Base-by-base conservation (phyloP, 129 eudicot genomes). In the Escallonia herrerae region DNA sequence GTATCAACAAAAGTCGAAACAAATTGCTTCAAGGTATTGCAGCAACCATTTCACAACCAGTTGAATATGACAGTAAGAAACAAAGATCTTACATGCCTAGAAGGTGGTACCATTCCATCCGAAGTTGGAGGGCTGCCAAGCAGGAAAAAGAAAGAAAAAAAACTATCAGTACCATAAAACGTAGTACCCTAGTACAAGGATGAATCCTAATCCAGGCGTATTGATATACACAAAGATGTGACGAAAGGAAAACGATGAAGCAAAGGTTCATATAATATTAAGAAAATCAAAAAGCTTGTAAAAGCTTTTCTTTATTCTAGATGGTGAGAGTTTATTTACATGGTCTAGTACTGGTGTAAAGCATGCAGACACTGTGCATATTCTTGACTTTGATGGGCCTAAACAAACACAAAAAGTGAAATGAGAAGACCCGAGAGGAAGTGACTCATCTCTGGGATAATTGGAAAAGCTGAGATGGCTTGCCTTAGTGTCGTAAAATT, bases 281-380 rank as follows among this genome's bases (percentile, higher is more conserved):
- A 45, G 49, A 45, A 45, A 45, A 5, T 45, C 49, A 45, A 45
- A 45, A 45, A 45, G 13, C 11, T 22, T 22, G 69, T 4, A 44
- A 39, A 68, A 38, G 67, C 15, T 54, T 71, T 68, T 73, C 44
- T 73, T 76, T 65, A 51, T 73, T 71, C 66, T 49, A 58, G 63
- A 80, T 37, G 56, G 71, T 49, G 73, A 74, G 79, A 74, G 87
- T 72, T 65, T 77, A 76, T 74, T 84, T 87, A 85, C 97, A 87
- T 85, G 90, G 83, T 78, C 81, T 90, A 90, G 85, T 47, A 76
- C 84, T 91, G 97, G 87, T 91, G 97, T 85, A 91, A 87, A 81
- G 97, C 95, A 85, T 87, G 97, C 55, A 87, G 85, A 85, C 97
- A 91, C 72, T 85, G 97, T 85, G 95, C 90, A 83, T 91, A 43